Base-by-base conservation (phyloP, 225 moss, liverwort and hornwort genomes). In the Marchantia polymorpha region DNA sequence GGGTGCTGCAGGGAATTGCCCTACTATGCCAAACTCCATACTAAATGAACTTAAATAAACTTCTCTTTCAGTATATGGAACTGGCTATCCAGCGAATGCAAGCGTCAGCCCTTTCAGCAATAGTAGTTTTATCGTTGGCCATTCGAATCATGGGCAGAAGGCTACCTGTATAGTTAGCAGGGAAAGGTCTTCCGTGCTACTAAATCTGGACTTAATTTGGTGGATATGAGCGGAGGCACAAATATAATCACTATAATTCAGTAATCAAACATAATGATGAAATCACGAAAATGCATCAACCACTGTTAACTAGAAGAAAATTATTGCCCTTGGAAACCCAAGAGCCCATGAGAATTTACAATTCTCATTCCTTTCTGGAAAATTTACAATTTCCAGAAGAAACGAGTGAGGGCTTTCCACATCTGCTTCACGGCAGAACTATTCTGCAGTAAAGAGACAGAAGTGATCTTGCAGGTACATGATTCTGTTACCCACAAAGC, bases 1-100 rank as follows among this genome's bases (percentile, higher is more conserved):
- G 96, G 96, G 83, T 97, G 7, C 79, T 97, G 63, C 94, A 97
- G 87, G 94, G 96, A 3, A 90, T 94, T 53, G 96, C 96, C 26
- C 84, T 90, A 16, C 86, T 97, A 60, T 94, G 96, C 75, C 96
- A 97, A 63, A 87, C 72, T 80, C 86, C 86, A n/a, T 87, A 87
- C 31, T 87, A 50, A 56, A 75, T 23, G n/a, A n/a, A n/a, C n/a
- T n/a, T n/a, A n/a, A n/a, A 0, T 67, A 15, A 27, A 23, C 26
- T 20, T 58, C 58, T 2, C 39, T 39, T 5, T 39, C 39, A 2
- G 39, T 5, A 39, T 39, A 39, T 39, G 39, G 39, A 39, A 39
- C 2, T 39, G 39, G 39, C 5, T 39, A 2, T 39, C 39, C 39
- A 39, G 39, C 39, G 5, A 39, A 39, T 39, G 39, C 2, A 39